Conservation (phyloP, 2,329 filamentous ascomycete species). For the Trichothecium sympodiale region DNA sequence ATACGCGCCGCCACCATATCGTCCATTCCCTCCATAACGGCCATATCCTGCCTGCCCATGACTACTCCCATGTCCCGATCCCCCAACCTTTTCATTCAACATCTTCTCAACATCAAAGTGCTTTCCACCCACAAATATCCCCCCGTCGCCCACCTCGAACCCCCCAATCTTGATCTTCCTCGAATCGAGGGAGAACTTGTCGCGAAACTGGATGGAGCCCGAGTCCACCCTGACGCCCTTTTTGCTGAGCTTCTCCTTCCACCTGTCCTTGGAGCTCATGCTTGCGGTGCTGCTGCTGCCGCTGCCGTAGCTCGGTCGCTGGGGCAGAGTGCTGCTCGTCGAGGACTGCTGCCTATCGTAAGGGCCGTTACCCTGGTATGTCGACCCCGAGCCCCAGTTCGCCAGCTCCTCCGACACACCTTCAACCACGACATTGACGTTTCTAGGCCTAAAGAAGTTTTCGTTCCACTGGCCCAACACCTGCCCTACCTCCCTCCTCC, state of each 20-base stretch:
- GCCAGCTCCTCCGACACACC: too few relatives aligned
- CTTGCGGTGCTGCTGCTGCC: slow-evolving; percentile 13
- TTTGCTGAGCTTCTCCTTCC: slow-evolving; percentile 27
- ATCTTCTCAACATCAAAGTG: slow-evolving; percentile 11
- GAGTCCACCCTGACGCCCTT: slow-evolving; percentile 2
- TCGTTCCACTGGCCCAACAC: slow-evolving; percentile 45
- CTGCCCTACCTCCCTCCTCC: slow-evolving; percentile 20
- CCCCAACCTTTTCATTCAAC: too few relatives aligned
- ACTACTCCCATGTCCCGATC: too few relatives aligned
- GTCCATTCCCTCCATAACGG: slow-evolving; percentile 25
- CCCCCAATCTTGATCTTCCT: neutral
- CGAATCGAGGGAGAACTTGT: slow-evolving; percentile 1
- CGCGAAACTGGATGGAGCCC: neutral
- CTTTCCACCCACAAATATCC: slow-evolving; percentile 1
- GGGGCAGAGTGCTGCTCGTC: too few relatives aligned
- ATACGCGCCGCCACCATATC: slow-evolving; percentile 22
- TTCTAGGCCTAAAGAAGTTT: slow-evolving; percentile 41
- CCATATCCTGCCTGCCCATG: too few relatives aligned
- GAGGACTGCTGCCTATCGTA: slow-evolving; percentile 1
- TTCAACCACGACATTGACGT: slow-evolving; percentile 31
- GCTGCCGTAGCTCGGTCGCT: slow-evolving; percentile 1
- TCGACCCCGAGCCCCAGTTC: too few relatives aligned
- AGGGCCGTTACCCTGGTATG: too few relatives aligned
- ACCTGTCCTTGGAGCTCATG: slow-evolving; percentile 24
- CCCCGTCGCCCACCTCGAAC: neutral